These are phyloP conservation scores for Irpex rosettiformis DNA, from an alignment of 1,284 basidiomycete species.

Conservation along the genomic window DNA sequence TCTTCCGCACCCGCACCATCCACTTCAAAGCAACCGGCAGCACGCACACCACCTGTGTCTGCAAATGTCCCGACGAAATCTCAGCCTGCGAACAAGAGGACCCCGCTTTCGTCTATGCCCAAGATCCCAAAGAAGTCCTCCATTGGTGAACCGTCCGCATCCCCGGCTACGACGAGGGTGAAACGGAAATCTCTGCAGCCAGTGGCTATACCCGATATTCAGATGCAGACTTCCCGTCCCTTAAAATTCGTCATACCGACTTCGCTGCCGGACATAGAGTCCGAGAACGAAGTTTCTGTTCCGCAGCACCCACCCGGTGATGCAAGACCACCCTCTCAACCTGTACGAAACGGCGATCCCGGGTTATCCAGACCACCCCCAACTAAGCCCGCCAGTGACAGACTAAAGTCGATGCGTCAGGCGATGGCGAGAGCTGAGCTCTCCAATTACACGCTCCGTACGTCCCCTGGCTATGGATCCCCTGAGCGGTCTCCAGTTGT, in stretches of 20 bases:
- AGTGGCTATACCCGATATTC: constrained; percentile 30
- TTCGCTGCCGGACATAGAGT: background rate
- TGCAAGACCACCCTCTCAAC: too few relatives aligned
- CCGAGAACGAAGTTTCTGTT: too few relatives aligned
- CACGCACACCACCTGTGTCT: background rate
- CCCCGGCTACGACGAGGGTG: constrained; percentile 4
- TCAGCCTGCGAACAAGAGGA: background rate
- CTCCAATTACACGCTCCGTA: too few relatives aligned
- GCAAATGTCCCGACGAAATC: background rate
- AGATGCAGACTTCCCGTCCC: constrained; percentile 45
- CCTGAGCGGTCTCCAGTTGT: too few relatives aligned
- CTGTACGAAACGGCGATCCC: too few relatives aligned
- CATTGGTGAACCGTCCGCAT: background rate
- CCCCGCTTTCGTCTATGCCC: background rate
- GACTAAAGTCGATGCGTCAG: too few relatives aligned
- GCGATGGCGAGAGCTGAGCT: too few relatives aligned
- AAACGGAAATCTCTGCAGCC: constrained; percentile 33
- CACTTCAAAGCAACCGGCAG: background rate
- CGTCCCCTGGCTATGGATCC: too few relatives aligned
- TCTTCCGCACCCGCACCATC: background rate
- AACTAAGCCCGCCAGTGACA: too few relatives aligned
- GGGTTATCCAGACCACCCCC: too few relatives aligned
- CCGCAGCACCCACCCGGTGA: background rate
- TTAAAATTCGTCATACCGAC: background rate
- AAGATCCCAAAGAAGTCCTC: constrained; percentile 3